Evolutionary conservation across 1,284 basidiomycete genomes (phyloP).

Genomic region (Exobasidium cylindrosporum): DNA sequence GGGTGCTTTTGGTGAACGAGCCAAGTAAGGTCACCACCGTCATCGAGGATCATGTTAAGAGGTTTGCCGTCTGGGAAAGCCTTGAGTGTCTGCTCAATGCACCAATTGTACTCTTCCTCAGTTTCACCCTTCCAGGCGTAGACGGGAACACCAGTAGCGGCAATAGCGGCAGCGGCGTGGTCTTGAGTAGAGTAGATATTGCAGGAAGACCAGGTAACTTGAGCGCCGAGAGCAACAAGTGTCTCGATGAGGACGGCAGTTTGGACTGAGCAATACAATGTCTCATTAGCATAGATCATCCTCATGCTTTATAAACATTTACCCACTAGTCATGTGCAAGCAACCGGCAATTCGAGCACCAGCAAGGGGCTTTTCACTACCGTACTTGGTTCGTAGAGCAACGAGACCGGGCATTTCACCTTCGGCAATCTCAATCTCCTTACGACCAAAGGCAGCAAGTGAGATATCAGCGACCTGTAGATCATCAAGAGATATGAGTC

Average conservation of each 20-base stretch:
- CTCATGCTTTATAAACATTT: not conserved
- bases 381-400: slow-evolving; percentile 65
- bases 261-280: slow-evolving; percentile 61
- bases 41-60: slow-evolving; percentile 99
- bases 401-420: slow-evolving; percentile 55
- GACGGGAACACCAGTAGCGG: slow-evolving; percentile 95
- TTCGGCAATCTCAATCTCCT: slow-evolving; percentile 97
- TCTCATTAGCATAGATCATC: not conserved
- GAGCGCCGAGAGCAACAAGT: slow-evolving; percentile 86
- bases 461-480: slow-evolving; percentile 71
- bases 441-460: slow-evolving; percentile 93
- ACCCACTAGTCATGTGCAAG: slow-evolving; percentile 66
- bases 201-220: slow-evolving; percentile 99
- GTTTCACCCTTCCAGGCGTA: slow-evolving; percentile 99
- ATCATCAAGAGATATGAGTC: not conserved
- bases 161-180: slow-evolving; percentile 96
- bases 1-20: slow-evolving; percentile 83
- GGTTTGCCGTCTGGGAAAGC: slow-evolving; percentile 74
- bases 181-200: slow-evolving; percentile 99
- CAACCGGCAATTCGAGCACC: slow-evolving; percentile 90
- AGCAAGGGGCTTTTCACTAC: slow-evolving; percentile 77
- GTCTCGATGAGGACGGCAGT: slow-evolving; percentile 61
- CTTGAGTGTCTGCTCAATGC: slow-evolving; percentile 85
- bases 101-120: slow-evolving; percentile 96
- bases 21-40: slow-evolving; percentile 93